Conservation (phyloP, 106 monocot species). For the Dendrobium officinale region DNA sequence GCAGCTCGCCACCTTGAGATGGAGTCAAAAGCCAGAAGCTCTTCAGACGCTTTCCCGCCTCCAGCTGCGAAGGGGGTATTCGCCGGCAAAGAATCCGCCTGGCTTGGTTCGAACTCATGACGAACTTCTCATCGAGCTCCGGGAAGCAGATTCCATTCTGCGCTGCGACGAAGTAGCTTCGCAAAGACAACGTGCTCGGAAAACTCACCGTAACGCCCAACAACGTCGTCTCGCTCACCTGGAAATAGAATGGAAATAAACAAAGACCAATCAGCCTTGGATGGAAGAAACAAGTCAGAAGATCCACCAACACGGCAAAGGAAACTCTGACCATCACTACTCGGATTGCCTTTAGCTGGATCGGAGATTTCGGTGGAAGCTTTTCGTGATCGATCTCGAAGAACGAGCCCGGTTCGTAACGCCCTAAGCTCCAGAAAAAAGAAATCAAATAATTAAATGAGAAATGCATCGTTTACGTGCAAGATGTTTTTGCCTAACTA, state of each 20-base stretch:
- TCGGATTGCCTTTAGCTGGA: conserved; percentile 71
- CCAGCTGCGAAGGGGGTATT: conserved; percentile 30
- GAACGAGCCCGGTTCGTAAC: conserved; percentile 38
- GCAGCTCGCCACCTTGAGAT: neutral
- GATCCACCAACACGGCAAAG: too few species aligned
- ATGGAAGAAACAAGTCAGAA: neutral
- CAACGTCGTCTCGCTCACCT: conserved; percentile 55
- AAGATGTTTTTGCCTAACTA: too few species aligned
- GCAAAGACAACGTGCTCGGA: conserved; percentile 52
- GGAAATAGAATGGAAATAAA: neutral
- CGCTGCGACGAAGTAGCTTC: conserved; percentile 40
- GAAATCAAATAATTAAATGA: neutral
- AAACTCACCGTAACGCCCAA: conserved; percentile 70
- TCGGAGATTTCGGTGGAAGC: conserved; percentile 74
- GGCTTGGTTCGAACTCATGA: conserved; percentile 77
- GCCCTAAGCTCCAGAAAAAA: conserved; percentile 4
- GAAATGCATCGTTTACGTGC: neutral
- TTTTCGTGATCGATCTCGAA: conserved; percentile 77
- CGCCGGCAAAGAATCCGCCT: conserved; percentile 35
- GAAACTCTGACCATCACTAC: conserved; percentile 46
- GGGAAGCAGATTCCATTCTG: conserved; percentile 11
- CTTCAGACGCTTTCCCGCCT: conserved; percentile 27
- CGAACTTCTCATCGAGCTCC: conserved; percentile 88
- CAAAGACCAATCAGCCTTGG: neutral
- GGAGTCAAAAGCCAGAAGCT: conserved; percentile 67